Evolutionary conservation across 805 yeast species (phyloP), one percentile per base, ranked within the genome.

Genomic region (Peterozyma xylosa): DNA sequence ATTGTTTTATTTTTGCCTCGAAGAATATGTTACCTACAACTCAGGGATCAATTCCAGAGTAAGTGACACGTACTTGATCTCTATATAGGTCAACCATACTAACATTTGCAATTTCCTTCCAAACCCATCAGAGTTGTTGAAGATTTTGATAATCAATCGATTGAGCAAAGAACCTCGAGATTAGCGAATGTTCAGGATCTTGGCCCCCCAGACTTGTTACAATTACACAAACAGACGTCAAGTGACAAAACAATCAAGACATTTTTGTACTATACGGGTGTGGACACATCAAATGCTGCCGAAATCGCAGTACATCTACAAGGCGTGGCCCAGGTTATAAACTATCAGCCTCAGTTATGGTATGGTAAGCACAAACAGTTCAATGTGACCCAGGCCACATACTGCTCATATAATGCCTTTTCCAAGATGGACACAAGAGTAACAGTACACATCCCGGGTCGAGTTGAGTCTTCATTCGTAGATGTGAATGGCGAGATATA

Each of bases 251-350:
- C 71, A 40, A 61, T 80, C n/a, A 86, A 88, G 9, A 82, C 93
- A 2, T 85, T 75, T 57, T 67, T 85, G 39, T 85, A 86, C 59
- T 80, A 76, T 51, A 74, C 86, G 0, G 95, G 95, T 6, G 71
- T 80, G 2, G 91, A 86, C 55, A 81, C 85, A 15, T 78, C 87
- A 18, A 82, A 78, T 53, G 76, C 87, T 13, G 86, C 93, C 1
- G 74, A 89, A 1, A 79, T 86, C 43, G 90, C 91, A 10, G 89
- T 89, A 1, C 79, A 80, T 45, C 63, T 85, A 45, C 85, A 83
- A 57, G 73, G 78, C 6, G 59, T 86, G 50, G 82, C 88, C 32
- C 84, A 76, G 43, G 67, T 80, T 33, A 78, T 86, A 30, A 66
- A 70, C 11, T 78, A 74, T 46, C 65, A 75, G 30, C 78, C 80